These are phyloP conservation scores for Seiridium cupressi DNA, from an alignment of 2,329 filamentous ascomycete species.

Conservation along the genomic window DNA sequence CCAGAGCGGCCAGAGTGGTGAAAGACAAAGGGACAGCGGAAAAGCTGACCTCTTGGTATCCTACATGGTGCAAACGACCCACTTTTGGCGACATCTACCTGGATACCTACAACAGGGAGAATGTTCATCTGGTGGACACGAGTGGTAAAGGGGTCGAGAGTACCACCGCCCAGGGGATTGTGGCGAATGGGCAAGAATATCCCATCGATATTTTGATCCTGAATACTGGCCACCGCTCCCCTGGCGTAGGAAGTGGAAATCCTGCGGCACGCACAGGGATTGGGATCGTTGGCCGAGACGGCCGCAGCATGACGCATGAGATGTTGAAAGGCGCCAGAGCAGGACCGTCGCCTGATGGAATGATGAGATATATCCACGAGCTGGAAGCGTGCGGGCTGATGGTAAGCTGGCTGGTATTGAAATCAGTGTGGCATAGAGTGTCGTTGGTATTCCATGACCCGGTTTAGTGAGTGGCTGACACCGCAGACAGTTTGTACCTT, in stretches of 20 bases:
- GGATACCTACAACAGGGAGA: constrained; percentile 53
- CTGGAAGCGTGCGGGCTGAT: constrained; percentile 3
- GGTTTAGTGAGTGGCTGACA: too few species aligned
- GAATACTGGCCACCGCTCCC: constrained; percentile 35
- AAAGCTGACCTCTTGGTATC: constrained; percentile 55
- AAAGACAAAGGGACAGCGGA: constrained; percentile 2
- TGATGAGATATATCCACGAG: neutral
- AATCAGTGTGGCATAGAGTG: neutral
- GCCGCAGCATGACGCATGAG: neutral
- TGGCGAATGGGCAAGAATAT: constrained; percentile 46
- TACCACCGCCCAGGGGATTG: constrained; percentile 44
- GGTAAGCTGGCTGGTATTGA: constrained; percentile 3
- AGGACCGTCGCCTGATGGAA: neutral
- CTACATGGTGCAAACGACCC: constrained; percentile 62
- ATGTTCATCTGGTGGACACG: constrained; percentile 61
- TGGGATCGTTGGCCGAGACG: neutral
- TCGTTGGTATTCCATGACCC: too few species aligned
- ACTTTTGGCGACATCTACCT: constrained; percentile 62
- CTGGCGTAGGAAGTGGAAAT: constrained; percentile 9
- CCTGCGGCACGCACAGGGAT: constrained; percentile 3
- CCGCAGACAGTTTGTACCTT: too few species aligned
- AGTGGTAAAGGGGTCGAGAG: constrained; percentile 48
- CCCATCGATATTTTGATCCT: constrained; percentile 34
- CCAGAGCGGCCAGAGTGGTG: neutral
- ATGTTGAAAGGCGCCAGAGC: constrained; percentile 1